phyloP scores from a whole-genome alignment of 495 filamentous ascomycete genomes.

The Hypoxylon crocopeplum region DNA sequence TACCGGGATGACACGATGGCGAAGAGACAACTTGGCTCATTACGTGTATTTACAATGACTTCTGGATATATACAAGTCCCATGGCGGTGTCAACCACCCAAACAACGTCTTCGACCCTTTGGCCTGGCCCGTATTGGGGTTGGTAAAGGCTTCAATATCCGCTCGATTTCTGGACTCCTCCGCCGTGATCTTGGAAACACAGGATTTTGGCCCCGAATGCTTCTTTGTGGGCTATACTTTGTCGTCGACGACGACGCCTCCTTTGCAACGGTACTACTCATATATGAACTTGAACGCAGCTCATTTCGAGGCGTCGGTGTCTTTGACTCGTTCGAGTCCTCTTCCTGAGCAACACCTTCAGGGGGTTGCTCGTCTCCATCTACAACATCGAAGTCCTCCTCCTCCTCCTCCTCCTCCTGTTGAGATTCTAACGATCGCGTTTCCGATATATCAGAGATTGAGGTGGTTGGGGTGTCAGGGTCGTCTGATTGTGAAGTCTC shows the following conservation, averaged over 20 bases:
- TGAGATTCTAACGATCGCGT: constrained; percentile 29
- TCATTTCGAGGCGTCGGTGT: constrained; percentile 51
- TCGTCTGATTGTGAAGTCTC: constrained; percentile 44
- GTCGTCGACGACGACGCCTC: constrained; percentile 33
- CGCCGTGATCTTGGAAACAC: constrained; percentile 42
- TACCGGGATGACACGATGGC: background rate
- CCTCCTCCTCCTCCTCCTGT: constrained; percentile 15
- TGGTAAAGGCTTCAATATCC: constrained; percentile 49
- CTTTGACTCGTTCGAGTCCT: constrained; percentile 41
- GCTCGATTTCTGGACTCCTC: constrained; percentile 47
- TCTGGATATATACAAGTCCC: constrained; percentile 40
- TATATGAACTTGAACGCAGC: constrained; percentile 36
- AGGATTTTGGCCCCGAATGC: constrained; percentile 35
- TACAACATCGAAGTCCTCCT: constrained; percentile 4
- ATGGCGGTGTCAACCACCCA: constrained; percentile 11
- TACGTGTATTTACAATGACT: constrained; percentile 37
- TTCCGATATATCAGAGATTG: constrained; percentile 46
- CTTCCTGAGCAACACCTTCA: background rate
- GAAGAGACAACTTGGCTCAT: constrained; percentile 28
- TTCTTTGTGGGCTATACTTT: constrained; percentile 28
- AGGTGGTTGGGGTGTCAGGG: constrained; percentile 42
- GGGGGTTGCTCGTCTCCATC: constrained; percentile 18
- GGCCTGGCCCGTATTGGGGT: constrained; percentile 44
- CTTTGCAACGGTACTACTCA: constrained; percentile 25
- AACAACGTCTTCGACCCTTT: constrained; percentile 41